Base-by-base conservation (phyloP, 2,329 filamentous ascomycete species). In the Aspergillus amoenus region DNA sequence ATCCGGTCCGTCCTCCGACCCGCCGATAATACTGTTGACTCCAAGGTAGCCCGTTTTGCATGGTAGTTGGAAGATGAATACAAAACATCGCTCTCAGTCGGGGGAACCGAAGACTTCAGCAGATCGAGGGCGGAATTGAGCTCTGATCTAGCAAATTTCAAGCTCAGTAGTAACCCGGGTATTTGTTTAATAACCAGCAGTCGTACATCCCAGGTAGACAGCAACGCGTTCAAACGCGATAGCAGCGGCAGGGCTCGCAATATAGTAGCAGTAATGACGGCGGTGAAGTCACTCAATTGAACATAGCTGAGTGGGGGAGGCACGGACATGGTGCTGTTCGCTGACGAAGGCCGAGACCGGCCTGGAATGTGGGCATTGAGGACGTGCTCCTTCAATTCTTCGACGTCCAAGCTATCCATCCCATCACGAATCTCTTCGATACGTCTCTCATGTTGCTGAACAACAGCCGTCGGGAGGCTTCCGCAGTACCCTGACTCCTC, bases 321-420 rank as follows among this genome's bases (percentile, higher is more conserved):
- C 69, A 70, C 75, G 48, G 78, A 81, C 15, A 75, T 70, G 42
- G 76, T 69, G 61, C 75, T 71, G 68, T 77, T 65, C 64, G 77
- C 64, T 69, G 78, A 68, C 70, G 74, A 66, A 72, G 84, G 78
- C 71, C 83, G 79, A 56, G 84, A 86, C 63, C 79, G 79, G 7
- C 82, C 83, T 62, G 87, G 77, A 70, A 89, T 87, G 77, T 96
- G 90, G 67, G 90, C 90, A 73, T 88, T 87, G 61, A 97, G 78
- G 64, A 97, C 89, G 68, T 93, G 90, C 44, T 84, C 85, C 77
- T 99, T 97, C 70, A 99, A 87, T 62, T 95, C 91, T 68, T 97
- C 77, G 59, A 80, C 74, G 39, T 73, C 73, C 39, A 79, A 63
- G 57, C 66, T 70, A 4, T 78, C 76, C 64, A 78, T 73, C 43